A percentile compares a stretch with the other conserved stretches of the same genome.
Conservation (phyloP, 31 red algal species). For the Endocladia muricata region DNA sequence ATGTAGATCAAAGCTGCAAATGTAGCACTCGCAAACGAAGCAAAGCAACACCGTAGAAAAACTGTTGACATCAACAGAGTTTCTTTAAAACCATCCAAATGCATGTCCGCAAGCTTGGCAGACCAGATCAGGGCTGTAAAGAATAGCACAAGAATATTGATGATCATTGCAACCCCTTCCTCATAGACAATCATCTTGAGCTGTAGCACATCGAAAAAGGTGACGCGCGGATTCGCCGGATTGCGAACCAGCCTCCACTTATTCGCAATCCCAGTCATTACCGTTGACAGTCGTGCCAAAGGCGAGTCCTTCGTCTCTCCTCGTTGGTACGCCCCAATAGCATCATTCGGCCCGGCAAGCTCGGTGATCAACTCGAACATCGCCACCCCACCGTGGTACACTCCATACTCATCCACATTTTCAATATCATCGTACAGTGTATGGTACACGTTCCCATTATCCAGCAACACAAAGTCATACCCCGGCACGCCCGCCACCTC, state of each 20-base stretch:
- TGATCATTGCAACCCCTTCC: constrained; percentile 9
- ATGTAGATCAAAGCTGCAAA: constrained; percentile 55
- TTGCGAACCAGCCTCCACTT: not conserved
- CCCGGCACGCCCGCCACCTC: constrained; percentile 86
- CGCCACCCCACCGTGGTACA: constrained; percentile 74
- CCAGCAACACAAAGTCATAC: constrained; percentile 77
- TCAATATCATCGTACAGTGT: constrained; percentile 71
- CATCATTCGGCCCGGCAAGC: constrained; percentile 53
- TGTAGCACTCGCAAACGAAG: constrained; percentile 36
- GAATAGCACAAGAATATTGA: constrained; percentile 34
- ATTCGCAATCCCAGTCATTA: not conserved
- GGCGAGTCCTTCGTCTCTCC: not conserved
- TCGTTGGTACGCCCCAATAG: constrained; percentile 37
- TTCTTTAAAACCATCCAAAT: not conserved
- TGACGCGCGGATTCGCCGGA: constrained; percentile 5
- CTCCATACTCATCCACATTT: constrained; percentile 31
- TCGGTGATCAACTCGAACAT: constrained; percentile 54
- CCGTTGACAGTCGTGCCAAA: not conserved
- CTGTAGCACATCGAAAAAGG: constrained; percentile 62
- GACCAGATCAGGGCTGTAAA: constrained; percentile 33
- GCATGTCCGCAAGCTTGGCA: constrained; percentile 18
- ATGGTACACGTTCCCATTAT: constrained; percentile 90
- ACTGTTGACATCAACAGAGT: constrained; percentile 37
- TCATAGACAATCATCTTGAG: constrained; percentile 33
- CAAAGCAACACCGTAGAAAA: constrained; percentile 2